phyloP scores from a whole-genome alignment of 2,329 filamentous ascomycete species.

The Penicillium sp. region DNA sequence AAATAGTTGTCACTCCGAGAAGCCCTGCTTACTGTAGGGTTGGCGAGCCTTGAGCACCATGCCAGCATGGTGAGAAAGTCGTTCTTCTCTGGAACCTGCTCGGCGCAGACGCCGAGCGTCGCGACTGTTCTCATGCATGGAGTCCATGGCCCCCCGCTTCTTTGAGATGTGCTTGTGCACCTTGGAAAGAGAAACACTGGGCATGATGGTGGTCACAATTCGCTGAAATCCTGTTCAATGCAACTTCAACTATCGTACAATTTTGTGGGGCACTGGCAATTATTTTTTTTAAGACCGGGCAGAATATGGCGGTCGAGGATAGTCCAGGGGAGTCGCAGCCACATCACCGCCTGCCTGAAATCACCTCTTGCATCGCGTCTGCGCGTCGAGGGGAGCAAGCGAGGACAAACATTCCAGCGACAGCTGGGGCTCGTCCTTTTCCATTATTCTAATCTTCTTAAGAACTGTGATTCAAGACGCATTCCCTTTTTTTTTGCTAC shows the following conservation, averaged over 20 bases:
- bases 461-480: background rate
- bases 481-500: conserved; percentile 4
- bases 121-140: conserved; percentile 80
- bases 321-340: background rate
- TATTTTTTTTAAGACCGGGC: conserved; percentile 24
- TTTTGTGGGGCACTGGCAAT: conserved; percentile 2
- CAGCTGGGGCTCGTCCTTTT: conserved; percentile 20
- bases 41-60: conserved; percentile 67
- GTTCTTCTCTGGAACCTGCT: conserved; percentile 74
- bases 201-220: conserved; percentile 49
- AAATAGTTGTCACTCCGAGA: background rate
- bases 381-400: conserved; percentile 27
- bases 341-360: conserved; percentile 17
- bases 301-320: conserved; percentile 31
- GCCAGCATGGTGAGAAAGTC: conserved; percentile 66
- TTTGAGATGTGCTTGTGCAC: conserved; percentile 84
- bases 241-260: background rate
- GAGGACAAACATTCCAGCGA: conserved; percentile 29
- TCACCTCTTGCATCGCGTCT: conserved; percentile 23
- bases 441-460: conserved; percentile 2
- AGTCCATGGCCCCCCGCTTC: conserved; percentile 69
- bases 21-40: conserved; percentile 55
- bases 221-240: background rate
- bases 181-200: conserved; percentile 65
- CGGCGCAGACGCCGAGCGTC: conserved; percentile 76